Percentiles rank a stretch among this genome's conserved stretches.
Evolutionary conservation across 129 eudicot genomes (phyloP).

Genomic region (Flaveria sonorensis): DNA sequence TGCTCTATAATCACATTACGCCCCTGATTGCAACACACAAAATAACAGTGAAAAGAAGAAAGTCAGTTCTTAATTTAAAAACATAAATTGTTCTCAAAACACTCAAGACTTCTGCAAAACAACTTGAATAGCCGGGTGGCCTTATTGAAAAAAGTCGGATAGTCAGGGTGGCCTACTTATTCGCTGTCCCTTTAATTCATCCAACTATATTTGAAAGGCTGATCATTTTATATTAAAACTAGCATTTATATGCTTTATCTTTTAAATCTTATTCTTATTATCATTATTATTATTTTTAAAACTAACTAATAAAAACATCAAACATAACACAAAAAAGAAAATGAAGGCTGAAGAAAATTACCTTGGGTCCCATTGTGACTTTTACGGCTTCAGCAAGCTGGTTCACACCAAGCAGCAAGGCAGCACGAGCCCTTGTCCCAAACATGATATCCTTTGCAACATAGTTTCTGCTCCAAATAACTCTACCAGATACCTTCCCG

Average conservation of each 20-base stretch:
- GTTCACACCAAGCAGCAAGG: conserved; percentile 92
- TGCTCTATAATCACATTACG: conserved; percentile 83
- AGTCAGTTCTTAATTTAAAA: not conserved
- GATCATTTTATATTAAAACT: not conserved
- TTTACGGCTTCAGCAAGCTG: conserved; percentile 96
- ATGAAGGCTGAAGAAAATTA: conserved; percentile 16
- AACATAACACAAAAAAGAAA: not conserved
- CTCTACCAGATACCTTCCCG: conserved; percentile 54
- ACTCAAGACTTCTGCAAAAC: not conserved
- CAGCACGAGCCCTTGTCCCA: conserved; percentile 68
- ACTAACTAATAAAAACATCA: not conserved
- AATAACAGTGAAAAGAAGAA: not conserved
- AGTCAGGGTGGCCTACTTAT: too few relatives aligned
- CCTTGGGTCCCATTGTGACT: conserved; percentile 99
- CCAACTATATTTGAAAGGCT: too few relatives aligned
- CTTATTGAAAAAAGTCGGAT: too few relatives aligned
- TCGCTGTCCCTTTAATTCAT: too few relatives aligned
- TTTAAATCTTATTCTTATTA: not conserved
- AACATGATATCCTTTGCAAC: conserved; percentile 85
- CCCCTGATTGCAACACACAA: conserved; percentile 54
- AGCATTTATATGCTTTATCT: not conserved
- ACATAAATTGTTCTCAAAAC: conserved; percentile 6
- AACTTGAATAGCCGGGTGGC: not conserved
- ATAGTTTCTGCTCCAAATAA: conserved; percentile 64
- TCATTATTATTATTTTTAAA: not conserved